Base-by-base conservation (phyloP, 192 early-diverging fungal genomes). In the Thamnidium elegans region DNA sequence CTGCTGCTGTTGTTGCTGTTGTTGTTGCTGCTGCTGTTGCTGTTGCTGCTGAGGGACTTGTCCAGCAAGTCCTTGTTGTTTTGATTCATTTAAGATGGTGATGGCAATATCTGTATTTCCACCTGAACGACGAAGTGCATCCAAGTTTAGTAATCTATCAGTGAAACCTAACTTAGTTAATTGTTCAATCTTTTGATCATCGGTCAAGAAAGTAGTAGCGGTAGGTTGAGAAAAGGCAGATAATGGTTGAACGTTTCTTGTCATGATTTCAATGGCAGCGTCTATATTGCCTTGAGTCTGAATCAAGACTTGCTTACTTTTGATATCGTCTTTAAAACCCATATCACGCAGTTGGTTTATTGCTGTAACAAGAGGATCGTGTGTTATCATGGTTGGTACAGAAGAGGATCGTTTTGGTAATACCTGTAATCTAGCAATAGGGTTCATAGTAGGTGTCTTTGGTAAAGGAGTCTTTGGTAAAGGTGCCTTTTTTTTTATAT, bases 301-400 rank as follows among this genome's bases (percentile, higher is more conserved):
- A 54, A 81, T 78, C 21, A 97, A 79, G 1, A 92, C 91, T 47
- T 76, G 75, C 6, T 86, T 78, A 76, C 86, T 90, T 55, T 78
- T 71, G 13, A 78, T 72, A 39, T 86, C 80, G 66, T 95, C 89
- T 7, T 68, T 76, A 72, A 97, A 97, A n/a, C 95, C 95, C 91
- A 96, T 89, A 50, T 85, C 82, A 7, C 71, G 84, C 47, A 90
- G 68, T 32, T 78, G 68, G 1, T 72, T 61, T 9, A 70, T 32
- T 13, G 32, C 20, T 0, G 17, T 21, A 15, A 19, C 31, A 9
- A 39, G n/a, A n/a, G 34, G 26, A 32, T 72, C 60, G 11, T 23
- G 30, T 0, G 48, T 55, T 8, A n/a, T 34, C 0, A 53, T 43
- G 8, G 46, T 43, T 26, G 69, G 69, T 15, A 71, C 69, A 39